Evolutionary conservation across 106 monocot species (phyloP), one percentile per base, ranked within the genome.

Genomic region (Vanilla planifolia): DNA sequence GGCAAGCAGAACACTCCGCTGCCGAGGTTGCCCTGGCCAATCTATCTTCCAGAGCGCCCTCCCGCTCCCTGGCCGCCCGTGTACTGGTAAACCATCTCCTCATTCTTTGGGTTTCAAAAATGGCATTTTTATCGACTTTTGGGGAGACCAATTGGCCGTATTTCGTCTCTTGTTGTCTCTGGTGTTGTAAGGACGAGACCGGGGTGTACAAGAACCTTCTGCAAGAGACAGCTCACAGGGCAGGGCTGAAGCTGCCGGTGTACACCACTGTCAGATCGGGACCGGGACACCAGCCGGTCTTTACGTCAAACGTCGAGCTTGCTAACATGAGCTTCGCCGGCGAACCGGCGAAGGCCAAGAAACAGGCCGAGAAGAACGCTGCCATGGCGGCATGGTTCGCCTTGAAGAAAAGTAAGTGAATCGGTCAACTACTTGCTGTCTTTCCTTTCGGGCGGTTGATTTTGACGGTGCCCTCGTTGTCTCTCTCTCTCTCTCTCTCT

Each of bases 121-220:
- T n/a, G n/a, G n/a, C n/a, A n/a, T n/a, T n/a, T n/a, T n/a, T n/a
- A n/a, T n/a, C n/a, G n/a, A n/a, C n/a, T n/a, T n/a, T n/a, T n/a
- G n/a, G n/a, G n/a, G n/a, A n/a, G n/a, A n/a, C n/a, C n/a, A n/a
- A n/a, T n/a, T n/a, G n/a, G n/a, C n/a, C n/a, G n/a, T n/a, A n/a
- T n/a, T n/a, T n/a, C 77, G 80, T 6, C 69, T 89, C 14, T 72
- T 81, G 53, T 61, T 85, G 15, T 65, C 55, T 58, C 72, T 89
- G n/a, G n/a, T n/a, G n/a, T n/a, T n/a, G n/a, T n/a, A n/a, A 94
- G 93, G 93, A 94, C 62, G 93, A 94, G 43, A 94, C 93, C 4
- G 93, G 93, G 19, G 93, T 94, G 4, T 94, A 94, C 70, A 94
- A 94, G 80, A 94, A 94, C 61, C 73, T 94, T 3, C 59, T 94